Base-by-base conservation (phyloP, 2,329 filamentous ascomycete species). In the Didymella pomorum region DNA sequence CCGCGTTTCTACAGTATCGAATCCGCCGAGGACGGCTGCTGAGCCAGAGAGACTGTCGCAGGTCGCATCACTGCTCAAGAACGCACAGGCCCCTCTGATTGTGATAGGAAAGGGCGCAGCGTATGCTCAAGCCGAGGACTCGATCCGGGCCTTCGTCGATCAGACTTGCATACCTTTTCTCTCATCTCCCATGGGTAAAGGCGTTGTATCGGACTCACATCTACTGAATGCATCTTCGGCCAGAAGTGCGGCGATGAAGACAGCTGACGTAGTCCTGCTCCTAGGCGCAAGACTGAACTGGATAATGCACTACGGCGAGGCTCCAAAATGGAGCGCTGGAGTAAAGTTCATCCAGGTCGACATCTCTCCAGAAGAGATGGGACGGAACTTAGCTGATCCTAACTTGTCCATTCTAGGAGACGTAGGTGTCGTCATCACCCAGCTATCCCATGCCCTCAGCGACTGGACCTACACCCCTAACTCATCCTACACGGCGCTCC, bases 101-200 rank as follows among this genome's bases (percentile, higher is more conserved):
- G 77, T 86, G 28, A 71, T 86, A 55, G 84, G 84, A 0, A 86
- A 86, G 64, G 84, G 83, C 4, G 82, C 83, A 5, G 82, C 83
- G 18, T 86, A 85, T 70, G 80, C 82, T 26, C 78, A 79, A 47
- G 81, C 83, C 3, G 83, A 86, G 62, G 33, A 58, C 1, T 66
- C 70, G 1, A 81, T 86, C 52, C 74, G 79, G 25, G 61, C 72
- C 12, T 70, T 86, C 26, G 76, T 86, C 23, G 71, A 83, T 26
- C 65, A 66, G 9, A 82, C 81, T 10, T 74, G 79, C 25, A 76
- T 87, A 11, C 84, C 83, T 0, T 86, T 87, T 66, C 74, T 87
- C 7, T 83, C 84, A 0, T 85, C 83, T 1, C 84, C 84, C 1
- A 86, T 86, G 83, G 84, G 84, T 4, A 86, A 86, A 67, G 84